Base-by-base conservation (phyloP, 1,284 basidiomycete species). In the Mycena sp. region DNA sequence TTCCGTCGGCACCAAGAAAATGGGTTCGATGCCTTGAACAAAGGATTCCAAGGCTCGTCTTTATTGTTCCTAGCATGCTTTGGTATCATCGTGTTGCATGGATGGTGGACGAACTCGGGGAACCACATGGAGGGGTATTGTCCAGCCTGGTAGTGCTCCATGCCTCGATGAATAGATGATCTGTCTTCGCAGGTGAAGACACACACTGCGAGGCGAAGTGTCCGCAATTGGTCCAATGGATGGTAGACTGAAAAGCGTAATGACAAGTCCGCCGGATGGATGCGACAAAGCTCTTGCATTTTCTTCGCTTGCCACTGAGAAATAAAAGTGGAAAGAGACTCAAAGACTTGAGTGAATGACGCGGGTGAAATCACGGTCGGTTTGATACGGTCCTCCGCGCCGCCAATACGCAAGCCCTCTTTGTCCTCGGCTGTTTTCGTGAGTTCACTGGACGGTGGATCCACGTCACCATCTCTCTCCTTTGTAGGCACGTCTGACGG, bases 61-160 rank as follows among this genome's bases (percentile, higher is more conserved):
- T 50, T 23, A 9, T 65, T 61, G 16, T 51, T 11, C 23, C 26
- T 23, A 1, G 10, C 5, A 51, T 49, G 29, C n/a, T 19, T n/a
- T n/a, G n/a, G 21, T 30, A 23, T 43, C 3, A 73, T 67, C 0
- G 72, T 67, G 44, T 72, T 74, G 66, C 77, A 79, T 0, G 66
- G 65, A 61, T 79, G 78, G 46, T 75, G 68, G 14, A 78, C 50
- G 60, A 76, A 74, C 40, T 78, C 74, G 3, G 76, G 77, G 57
- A 69, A 74, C 61, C 25, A 66, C 64, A 43, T 64, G 30, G 11
- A 52, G 44, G 35, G 63, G 48, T 64, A 64, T 6, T 11, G 12
- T 10, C 45, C 30, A 19, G 63, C 38, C 26, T 53, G 55, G 46
- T 44, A 54, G 28, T 45, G 26, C 26, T 58, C 41, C 37, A 44